phyloP scores from a whole-genome alignment of 208 protist species.

The Leishmania amazonensis region DNA sequence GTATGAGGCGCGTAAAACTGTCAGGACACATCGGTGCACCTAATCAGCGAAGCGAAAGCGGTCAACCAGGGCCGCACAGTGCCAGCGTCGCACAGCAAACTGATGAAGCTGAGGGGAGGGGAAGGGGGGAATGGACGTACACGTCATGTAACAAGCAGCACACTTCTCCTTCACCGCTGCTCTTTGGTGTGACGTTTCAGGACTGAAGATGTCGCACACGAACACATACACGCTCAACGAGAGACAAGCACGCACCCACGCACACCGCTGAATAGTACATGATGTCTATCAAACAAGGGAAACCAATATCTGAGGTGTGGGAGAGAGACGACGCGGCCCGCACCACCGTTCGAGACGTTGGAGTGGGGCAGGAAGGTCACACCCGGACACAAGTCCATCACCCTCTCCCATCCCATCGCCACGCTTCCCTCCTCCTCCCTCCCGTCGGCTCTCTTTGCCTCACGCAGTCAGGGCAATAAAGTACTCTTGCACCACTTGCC shows the following conservation, averaged over 20 bases:
- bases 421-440: background rate
- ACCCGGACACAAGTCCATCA: no score
- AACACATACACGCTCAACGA: background rate
- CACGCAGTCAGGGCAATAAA: conserved; percentile 42
- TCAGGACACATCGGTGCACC: background rate
- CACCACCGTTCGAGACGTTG: background rate
- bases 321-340: background rate
- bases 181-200: background rate
- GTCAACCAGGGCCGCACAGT: background rate
- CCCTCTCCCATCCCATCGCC: background rate
- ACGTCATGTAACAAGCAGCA: background rate
- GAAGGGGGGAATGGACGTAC: background rate
- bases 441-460: background rate
- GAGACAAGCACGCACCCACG: background rate
- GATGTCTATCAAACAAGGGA: background rate
- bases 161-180: background rate
- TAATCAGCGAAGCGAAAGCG: background rate
- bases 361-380: background rate
- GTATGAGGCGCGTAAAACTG: background rate
- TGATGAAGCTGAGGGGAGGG: background rate
- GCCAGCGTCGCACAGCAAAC: background rate
- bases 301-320: background rate
- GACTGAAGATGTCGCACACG: background rate
- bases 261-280: background rate
- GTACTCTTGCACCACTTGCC: conserved; percentile 45